Conservation (phyloP, 2,329 filamentous ascomycete species). For the Rutstroemia sp. region DNA sequence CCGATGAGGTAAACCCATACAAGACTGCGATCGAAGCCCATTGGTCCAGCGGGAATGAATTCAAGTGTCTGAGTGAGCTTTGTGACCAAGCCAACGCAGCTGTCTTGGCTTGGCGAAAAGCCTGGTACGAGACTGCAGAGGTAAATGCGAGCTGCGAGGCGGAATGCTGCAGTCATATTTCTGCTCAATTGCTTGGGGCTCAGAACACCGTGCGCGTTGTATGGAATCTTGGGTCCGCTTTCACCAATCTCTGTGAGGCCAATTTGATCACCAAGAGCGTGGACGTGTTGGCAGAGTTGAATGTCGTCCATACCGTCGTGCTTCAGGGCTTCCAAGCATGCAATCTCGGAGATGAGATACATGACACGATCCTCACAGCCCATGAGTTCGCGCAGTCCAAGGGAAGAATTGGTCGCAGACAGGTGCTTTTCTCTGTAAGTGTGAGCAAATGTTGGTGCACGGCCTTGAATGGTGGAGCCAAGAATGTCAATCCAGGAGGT, state of each 20-base stretch:
- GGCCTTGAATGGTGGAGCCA: conserved; percentile 84
- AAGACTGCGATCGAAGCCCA: conserved; percentile 82
- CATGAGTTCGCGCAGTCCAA: conserved; percentile 87
- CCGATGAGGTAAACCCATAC: conserved; percentile 91
- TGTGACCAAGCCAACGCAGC: conserved; percentile 68
- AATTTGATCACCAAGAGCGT: conserved; percentile 80
- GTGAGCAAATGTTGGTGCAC: conserved; percentile 81
- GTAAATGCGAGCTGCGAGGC: conserved; percentile 87
- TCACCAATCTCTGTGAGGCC: conserved; percentile 67
- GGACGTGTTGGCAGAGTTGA: conserved; percentile 80
- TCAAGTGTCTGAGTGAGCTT: conserved; percentile 71
- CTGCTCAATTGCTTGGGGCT: conserved; percentile 75
- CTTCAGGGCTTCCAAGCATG: conserved; percentile 88
- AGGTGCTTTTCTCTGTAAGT: conserved; percentile 95
- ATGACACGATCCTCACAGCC: conserved; percentile 95
- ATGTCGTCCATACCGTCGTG: conserved; percentile 76
- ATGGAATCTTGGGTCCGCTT: conserved; percentile 49
- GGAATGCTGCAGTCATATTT: conserved; percentile 88
- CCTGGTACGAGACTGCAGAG: conserved; percentile 93
- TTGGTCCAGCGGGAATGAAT: conserved; percentile 71
- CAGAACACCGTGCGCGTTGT: conserved; percentile 64
- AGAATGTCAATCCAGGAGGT: conserved; percentile 96
- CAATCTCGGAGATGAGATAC: conserved; percentile 96
- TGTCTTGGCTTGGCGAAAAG: conserved; percentile 67
- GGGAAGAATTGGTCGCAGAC: conserved; percentile 49